phyloP scores from a whole-genome alignment of 768 basidiomycete genomes.

The Cystobasidium onofrii region DNA sequence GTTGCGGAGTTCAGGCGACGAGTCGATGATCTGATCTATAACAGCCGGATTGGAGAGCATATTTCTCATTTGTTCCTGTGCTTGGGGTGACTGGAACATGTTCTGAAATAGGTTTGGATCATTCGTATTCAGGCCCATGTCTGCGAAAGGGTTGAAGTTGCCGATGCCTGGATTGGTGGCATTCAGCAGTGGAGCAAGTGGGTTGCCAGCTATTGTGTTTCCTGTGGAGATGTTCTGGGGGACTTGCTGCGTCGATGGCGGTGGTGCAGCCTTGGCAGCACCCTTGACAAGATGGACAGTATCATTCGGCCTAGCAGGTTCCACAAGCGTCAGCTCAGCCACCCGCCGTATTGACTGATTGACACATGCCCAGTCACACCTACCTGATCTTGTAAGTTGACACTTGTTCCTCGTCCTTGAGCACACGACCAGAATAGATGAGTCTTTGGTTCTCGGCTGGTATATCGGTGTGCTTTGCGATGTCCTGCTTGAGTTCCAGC shows the following conservation, averaged over 20 bases:
- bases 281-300: slow-evolving; percentile 54
- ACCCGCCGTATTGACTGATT: not conserved
- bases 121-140: slow-evolving; percentile 79
- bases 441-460: slow-evolving; percentile 73
- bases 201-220: slow-evolving; percentile 37
- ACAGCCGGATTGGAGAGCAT: slow-evolving; percentile 83
- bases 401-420: slow-evolving; percentile 59
- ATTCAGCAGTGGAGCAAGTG: slow-evolving; percentile 42
- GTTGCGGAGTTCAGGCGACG: slow-evolving; percentile 63
- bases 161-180: slow-evolving; percentile 40
- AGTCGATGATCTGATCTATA: slow-evolving; percentile 71
- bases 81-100: slow-evolving; percentile 61
- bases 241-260: slow-evolving; percentile 71
- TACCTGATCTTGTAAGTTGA: slow-evolving; percentile 84
- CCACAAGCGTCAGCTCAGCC: slow-evolving; percentile 36
- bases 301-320: slow-evolving; percentile 47
- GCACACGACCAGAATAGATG: slow-evolving; percentile 73
- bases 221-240: slow-evolving; percentile 32
- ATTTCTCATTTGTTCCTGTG: slow-evolving; percentile 74
- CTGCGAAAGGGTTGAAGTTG: slow-evolving; percentile 76
- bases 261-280: slow-evolving; percentile 71
- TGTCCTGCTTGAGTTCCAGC: slow-evolving; percentile 76
- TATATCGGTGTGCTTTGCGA: slow-evolving; percentile 76
- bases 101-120: slow-evolving; percentile 65
- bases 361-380: slow-evolving; percentile 40